Evolutionary conservation across 768 basidiomycete species (phyloP), one percentile per base, ranked within the genome.

Genomic region (Kwoniella sp.): DNA sequence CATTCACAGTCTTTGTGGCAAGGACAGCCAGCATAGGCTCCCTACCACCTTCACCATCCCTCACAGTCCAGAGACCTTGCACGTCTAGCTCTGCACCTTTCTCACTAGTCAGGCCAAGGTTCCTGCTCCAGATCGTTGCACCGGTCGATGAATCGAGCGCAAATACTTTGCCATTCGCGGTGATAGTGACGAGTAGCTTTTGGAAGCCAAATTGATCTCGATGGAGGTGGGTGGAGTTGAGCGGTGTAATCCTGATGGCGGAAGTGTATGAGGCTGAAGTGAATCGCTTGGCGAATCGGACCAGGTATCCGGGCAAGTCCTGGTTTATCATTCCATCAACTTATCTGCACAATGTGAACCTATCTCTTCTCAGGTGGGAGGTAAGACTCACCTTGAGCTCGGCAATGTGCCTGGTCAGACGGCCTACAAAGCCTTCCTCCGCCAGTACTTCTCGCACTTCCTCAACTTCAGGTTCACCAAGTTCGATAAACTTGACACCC

Each of bases 201-300:
- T 88, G 84, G 80, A 96, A 91, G 0, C 92, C 92, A 75, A 94
- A 95, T 0, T 87, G 79, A 72, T 94, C 92, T 4, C 90, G 86
- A 56, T 62, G 83, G 0, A 88, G 82, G 0, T 80, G 62, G 24
- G 81, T 82, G 30, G 74, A 65, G 17, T 79, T 76, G 24, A 82
- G 77, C 8, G 82, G 72, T 1, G 63, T 22, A 1, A 77, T 70
- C 3, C 61, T 55, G 26, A 79, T 53, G 5, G 75, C 62, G 69
- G 72, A 74, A 33, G 72, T 61, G 58, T 76, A 74, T 3, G 70
- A 74, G 9, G 77, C 68, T n/a, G 67, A 63, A 1, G 85, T 84
- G 77, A 92, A 90, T 24, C 92, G 88, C 56, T 83, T 83, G 36
- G 82, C 81, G 72, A 94, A 92, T 63, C 85, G 83, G 49, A 84